phyloP scores from a whole-genome alignment of 2,329 filamentous ascomycete species.

The Beauveria medogensis region DNA sequence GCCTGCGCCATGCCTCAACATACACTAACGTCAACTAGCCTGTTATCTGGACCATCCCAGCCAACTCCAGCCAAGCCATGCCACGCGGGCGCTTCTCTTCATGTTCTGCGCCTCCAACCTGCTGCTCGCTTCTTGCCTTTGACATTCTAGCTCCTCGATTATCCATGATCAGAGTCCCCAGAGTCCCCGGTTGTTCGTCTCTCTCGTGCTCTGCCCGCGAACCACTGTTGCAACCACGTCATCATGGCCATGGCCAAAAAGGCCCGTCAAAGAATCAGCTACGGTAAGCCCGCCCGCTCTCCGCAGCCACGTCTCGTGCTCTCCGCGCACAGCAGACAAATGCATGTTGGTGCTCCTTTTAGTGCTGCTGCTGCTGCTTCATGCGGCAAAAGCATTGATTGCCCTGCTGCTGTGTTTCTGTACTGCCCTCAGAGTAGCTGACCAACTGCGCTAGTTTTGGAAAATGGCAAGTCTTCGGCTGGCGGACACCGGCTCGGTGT shows the following conservation, averaged over 20 bases:
- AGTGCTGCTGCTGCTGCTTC: not conserved
- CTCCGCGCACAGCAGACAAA: conserved; percentile 11
- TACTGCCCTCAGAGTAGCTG: not conserved
- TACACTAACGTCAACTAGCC: not conserved
- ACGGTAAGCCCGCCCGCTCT: conserved; percentile 38
- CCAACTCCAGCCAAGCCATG: conserved; percentile 9
- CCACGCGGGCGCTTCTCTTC: conserved; percentile 7
- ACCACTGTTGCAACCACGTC: conserved; percentile 1
- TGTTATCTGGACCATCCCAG: not conserved
- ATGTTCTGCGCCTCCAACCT: not conserved
- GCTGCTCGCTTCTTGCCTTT: not conserved
- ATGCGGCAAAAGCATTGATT: not conserved
- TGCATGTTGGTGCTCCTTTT: no score
- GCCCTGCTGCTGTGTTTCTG: no score
- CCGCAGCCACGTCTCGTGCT: conserved; percentile 4
- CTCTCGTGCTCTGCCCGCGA: not conserved
- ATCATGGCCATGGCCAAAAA: conserved; percentile 52
- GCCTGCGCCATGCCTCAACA: not conserved
- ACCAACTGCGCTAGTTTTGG: conserved; percentile 39
- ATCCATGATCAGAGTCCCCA: not conserved
- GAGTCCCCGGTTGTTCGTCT: not conserved
- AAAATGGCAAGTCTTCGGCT: conserved; percentile 48
- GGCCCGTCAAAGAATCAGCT: conserved; percentile 62
- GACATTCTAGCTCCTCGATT: not conserved
- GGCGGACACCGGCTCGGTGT: conserved; percentile 90